These are phyloP conservation scores for Dryadomyces quercivorus DNA, from an alignment of 2,329 filamentous ascomycete genomes.

Conservation along the genomic window DNA sequence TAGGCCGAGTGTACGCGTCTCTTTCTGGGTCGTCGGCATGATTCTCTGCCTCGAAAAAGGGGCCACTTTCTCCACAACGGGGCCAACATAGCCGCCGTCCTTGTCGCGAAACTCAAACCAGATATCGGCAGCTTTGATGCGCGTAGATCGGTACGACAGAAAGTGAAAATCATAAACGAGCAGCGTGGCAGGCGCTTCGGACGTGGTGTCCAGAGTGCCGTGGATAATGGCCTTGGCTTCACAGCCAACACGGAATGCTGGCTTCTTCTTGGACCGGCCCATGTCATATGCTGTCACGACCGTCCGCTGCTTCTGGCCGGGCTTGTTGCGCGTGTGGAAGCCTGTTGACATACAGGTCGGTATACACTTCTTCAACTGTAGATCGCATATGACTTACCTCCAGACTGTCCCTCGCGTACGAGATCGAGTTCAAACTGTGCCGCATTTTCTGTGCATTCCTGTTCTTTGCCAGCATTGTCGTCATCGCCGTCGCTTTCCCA, in stretches of 20 bases:
- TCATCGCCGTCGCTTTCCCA: too few relatives aligned
- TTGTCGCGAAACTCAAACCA: neutral
- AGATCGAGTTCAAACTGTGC: too few relatives aligned
- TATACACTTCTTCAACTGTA: too few relatives aligned
- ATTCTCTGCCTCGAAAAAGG: neutral
- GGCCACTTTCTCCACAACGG: neutral
- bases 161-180: conserved; percentile 1
- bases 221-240: conserved; percentile 1
- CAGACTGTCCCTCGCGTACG: too few relatives aligned
- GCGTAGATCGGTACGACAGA: conserved; percentile 1
- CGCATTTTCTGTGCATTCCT: too few relatives aligned
- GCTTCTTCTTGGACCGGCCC: neutral
- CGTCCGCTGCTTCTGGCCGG: neutral
- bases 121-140: conserved; percentile 1
- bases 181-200: neutral
- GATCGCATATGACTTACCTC: too few relatives aligned
- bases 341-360: neutral
- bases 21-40: neutral
- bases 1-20: neutral
- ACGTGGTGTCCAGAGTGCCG: conserved; percentile 1
- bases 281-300: neutral
- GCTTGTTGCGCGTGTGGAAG: neutral
- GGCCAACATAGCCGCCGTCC: neutral
- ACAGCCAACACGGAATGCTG: conserved; percentile 1
- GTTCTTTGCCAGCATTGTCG: too few relatives aligned